Percentiles rank a stretch among this genome's conserved stretches.
Conservation (phyloP, 495 filamentous ascomycete species). For the Cairneyella variabilis region DNA sequence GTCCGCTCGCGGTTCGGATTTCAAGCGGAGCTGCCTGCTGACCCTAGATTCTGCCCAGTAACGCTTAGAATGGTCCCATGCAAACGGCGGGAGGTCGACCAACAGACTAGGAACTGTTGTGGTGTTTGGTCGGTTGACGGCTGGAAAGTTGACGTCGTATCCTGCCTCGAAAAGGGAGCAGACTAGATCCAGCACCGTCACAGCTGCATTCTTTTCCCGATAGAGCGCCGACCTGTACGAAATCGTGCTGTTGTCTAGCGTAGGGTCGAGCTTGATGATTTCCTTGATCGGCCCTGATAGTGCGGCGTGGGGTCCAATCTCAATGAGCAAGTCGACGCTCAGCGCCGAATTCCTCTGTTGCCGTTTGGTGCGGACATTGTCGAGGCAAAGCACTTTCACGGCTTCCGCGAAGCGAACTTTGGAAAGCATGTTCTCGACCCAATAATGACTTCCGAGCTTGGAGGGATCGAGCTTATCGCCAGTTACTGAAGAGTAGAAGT, state of each 20-base stretch:
- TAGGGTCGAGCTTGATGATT: too few relatives aligned
- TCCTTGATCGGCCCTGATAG: slow-evolving; percentile 58
- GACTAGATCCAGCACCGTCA: slow-evolving; percentile 39
- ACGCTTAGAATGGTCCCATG: slow-evolving; percentile 29
- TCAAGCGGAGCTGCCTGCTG: slow-evolving; percentile 26
- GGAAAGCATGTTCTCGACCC: neutral
- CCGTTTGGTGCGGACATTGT: neutral
- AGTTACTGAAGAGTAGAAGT: neutral
- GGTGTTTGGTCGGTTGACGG: neutral
- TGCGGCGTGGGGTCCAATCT: slow-evolving; percentile 65
- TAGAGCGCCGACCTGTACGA: too few relatives aligned
- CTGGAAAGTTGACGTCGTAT: slow-evolving; percentile 28
- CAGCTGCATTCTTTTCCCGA: slow-evolving; percentile 40
- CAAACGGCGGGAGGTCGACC: slow-evolving; percentile 35
- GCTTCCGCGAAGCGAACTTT: neutral
- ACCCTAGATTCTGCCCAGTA: slow-evolving; percentile 33
- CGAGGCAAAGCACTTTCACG: neutral
- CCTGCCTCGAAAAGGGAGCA: slow-evolving; percentile 23
- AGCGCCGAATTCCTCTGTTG: neutral
- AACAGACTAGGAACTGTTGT: slow-evolving; percentile 29
- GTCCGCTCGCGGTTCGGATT: slow-evolving; percentile 28
- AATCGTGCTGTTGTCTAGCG: too few relatives aligned
- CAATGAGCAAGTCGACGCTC: slow-evolving; percentile 41
- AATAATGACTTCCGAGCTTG: neutral
- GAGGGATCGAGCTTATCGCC: neutral